phyloP scores from a whole-genome alignment of 306 rosid genomes.

The Mucuna pruriens region DNA sequence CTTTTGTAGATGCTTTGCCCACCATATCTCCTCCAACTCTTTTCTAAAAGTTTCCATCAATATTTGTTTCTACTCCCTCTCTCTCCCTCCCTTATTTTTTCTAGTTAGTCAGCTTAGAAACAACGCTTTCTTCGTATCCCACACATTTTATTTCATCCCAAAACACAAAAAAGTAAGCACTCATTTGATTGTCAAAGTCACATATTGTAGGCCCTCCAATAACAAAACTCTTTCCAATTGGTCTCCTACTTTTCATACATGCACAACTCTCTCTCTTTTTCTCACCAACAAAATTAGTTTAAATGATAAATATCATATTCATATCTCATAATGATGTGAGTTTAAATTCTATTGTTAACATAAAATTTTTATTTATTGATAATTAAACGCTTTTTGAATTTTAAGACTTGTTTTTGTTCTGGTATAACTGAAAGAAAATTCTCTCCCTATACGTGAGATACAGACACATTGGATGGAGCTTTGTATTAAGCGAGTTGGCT shows the following conservation, averaged over 20 bases:
- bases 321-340: no score
- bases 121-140: conserved; percentile 72
- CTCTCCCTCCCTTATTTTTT: not conserved
- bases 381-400: no score
- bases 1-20: conserved; percentile 72
- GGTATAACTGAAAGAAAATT: no score
- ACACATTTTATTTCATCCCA: conserved; percentile 50
- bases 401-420: no score
- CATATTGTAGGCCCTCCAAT: conserved; percentile 57
- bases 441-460: not conserved
- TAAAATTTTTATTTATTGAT: no score
- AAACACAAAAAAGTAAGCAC: conserved; percentile 65
- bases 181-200: conserved; percentile 65
- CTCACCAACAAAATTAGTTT: no score
- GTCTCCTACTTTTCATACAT: conserved; percentile 28
- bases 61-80: conserved; percentile 23
- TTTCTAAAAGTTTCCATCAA: conserved; percentile 38
- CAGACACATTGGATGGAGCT: conserved; percentile 27
- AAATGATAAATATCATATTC: no score
- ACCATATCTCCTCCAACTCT: conserved; percentile 51
- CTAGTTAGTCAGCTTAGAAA: conserved; percentile 67
- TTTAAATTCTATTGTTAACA: no score
- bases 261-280: conserved; percentile 31
- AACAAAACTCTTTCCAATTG: conserved; percentile 41
- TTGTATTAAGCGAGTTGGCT: conserved; percentile 48